phyloP scores from a whole-genome alignment of 2,329 filamentous ascomycete genomes.

The Fusarium cicatricum region DNA sequence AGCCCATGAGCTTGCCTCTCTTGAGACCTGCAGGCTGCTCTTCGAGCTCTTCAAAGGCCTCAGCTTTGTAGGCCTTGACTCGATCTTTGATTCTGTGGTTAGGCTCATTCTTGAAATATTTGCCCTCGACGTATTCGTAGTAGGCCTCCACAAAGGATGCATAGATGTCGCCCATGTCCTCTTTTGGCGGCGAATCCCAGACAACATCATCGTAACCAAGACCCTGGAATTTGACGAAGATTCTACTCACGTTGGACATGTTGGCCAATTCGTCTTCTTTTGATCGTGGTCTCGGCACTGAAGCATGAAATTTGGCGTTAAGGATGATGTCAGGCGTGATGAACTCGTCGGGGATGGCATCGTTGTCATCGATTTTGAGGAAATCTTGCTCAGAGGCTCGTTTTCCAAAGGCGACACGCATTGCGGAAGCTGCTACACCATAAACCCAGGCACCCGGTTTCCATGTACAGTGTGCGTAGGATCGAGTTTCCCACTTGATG shows the following conservation, averaged over 20 bases:
- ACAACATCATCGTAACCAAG: slow-evolving; percentile 89
- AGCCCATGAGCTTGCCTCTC: slow-evolving; percentile 87
- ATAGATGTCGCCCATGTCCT: slow-evolving; percentile 73
- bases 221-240: slow-evolving; percentile 91
- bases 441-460: slow-evolving; percentile 90
- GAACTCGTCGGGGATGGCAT: slow-evolving; percentile 89
- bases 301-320: slow-evolving; percentile 67
- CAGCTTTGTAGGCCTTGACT: slow-evolving; percentile 70
- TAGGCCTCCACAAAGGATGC: slow-evolving; percentile 84
- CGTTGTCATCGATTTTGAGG: slow-evolving; percentile 72
- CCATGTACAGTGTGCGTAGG: slow-evolving; percentile 86
- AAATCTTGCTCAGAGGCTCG: slow-evolving; percentile 67
- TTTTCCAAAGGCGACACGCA: slow-evolving; percentile 80
- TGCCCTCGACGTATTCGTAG: slow-evolving; percentile 82
- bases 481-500: slow-evolving; percentile 83
- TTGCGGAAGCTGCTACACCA: slow-evolving; percentile 68
- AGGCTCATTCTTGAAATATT: slow-evolving; percentile 69
- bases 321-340: slow-evolving; percentile 90
- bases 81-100: slow-evolving; percentile 70
- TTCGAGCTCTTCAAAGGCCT: slow-evolving; percentile 74
- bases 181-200: slow-evolving; percentile 82
- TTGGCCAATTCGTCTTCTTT: slow-evolving; percentile 76
- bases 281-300: slow-evolving; percentile 60
- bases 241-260: slow-evolving; percentile 75
- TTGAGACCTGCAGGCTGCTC: slow-evolving; percentile 77